phyloP scores from a whole-genome alignment of 176 grass and related monocot genomes.

The Panicum miliaceum region DNA sequence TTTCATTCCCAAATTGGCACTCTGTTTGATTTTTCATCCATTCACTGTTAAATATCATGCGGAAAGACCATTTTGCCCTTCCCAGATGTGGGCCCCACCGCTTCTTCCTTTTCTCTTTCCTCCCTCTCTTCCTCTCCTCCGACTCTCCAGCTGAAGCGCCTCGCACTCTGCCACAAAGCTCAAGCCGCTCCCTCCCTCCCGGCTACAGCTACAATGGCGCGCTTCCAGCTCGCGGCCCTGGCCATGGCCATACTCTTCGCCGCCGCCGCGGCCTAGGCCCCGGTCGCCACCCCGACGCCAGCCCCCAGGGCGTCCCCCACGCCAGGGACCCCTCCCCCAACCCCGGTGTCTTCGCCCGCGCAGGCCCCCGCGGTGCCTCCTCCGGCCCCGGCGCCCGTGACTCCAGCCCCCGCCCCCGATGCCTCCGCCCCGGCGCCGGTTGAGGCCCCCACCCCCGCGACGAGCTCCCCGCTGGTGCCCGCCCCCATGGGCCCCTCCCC shows the following conservation, averaged over 20 bases:
- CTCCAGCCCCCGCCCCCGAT: slow-evolving; percentile 22
- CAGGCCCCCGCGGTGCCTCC: slow-evolving; percentile 19
- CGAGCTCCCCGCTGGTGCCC: slow-evolving; percentile 37
- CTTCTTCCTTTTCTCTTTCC: too few species aligned
- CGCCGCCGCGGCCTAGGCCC: slow-evolving; percentile 49
- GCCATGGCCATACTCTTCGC: slow-evolving; percentile 61
- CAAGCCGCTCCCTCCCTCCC: background rate
- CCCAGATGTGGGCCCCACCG: too few species aligned
- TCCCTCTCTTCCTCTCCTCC: too few species aligned
- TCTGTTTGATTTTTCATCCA: too few species aligned
- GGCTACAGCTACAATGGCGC: slow-evolving; percentile 48
- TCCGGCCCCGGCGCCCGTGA: slow-evolving; percentile 31
- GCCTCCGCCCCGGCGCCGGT: slow-evolving; percentile 39
- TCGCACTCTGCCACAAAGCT: background rate
- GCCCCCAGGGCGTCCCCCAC: slow-evolving; percentile 46
- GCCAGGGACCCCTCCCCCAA: slow-evolving; percentile 33
- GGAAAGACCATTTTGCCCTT: too few species aligned
- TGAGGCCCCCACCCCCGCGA: slow-evolving; percentile 3
- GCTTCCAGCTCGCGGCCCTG: slow-evolving; percentile 47
- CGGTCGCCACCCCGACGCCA: slow-evolving; percentile 46
- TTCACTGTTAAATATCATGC: too few species aligned
- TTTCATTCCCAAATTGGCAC: too few species aligned
- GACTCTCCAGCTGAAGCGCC: background rate
- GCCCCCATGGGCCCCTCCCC: background rate
- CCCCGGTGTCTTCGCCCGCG: slow-evolving; percentile 23